Percentiles rank a stretch among this genome's conserved stretches.
These are phyloP conservation scores for Blastobotrys parvus DNA, from an alignment of 805 yeast genomes.

Conservation along the genomic window DNA sequence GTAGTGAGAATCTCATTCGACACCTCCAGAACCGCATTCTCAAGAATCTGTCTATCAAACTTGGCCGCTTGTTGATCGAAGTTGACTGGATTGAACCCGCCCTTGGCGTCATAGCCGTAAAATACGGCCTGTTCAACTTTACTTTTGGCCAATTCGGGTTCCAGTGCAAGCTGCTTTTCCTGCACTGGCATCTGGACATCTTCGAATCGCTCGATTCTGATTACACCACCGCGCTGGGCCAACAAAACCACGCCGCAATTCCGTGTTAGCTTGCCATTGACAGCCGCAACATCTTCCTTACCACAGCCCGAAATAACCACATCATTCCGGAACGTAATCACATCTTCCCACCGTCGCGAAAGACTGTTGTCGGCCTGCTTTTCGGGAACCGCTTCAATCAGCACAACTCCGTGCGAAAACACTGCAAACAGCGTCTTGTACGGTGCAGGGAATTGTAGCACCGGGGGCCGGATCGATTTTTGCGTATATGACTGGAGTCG, in stretches of 20 bases:
- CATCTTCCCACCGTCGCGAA: slow-evolving; percentile 70
- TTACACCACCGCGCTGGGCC: slow-evolving; percentile 51
- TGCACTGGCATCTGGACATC: slow-evolving; percentile 16
- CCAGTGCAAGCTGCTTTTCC: slow-evolving; percentile 14
- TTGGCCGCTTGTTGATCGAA: slow-evolving; percentile 38
- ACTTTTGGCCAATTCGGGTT: slow-evolving; percentile 44
- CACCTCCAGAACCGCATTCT: slow-evolving; percentile 43
- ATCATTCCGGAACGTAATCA: slow-evolving; percentile 46
- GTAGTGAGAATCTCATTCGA: slow-evolving; percentile 51
- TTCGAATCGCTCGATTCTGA: slow-evolving; percentile 46
- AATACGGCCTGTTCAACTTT: slow-evolving; percentile 82
- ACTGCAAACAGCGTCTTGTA: slow-evolving; percentile 53
- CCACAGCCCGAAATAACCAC: slow-evolving; percentile 54
- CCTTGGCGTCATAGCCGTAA: slow-evolving; percentile 34
- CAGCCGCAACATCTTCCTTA: slow-evolving; percentile 32
- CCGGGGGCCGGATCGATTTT: slow-evolving; percentile 33
- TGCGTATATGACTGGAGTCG: slow-evolving; percentile 44
- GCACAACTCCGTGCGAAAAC: slow-evolving; percentile 50
- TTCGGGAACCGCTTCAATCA: slow-evolving; percentile 44
- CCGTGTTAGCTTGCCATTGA: slow-evolving; percentile 19
- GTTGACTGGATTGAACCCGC: slow-evolving; percentile 37
- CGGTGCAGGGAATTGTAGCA: slow-evolving; percentile 49
- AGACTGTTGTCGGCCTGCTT: slow-evolving; percentile 20
- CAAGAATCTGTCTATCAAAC: slow-evolving; percentile 38
- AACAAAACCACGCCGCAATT: slow-evolving; percentile 42